Evolutionary conservation across 257 asterid genomes (phyloP).

Genomic region (Catharanthus roseus): DNA sequence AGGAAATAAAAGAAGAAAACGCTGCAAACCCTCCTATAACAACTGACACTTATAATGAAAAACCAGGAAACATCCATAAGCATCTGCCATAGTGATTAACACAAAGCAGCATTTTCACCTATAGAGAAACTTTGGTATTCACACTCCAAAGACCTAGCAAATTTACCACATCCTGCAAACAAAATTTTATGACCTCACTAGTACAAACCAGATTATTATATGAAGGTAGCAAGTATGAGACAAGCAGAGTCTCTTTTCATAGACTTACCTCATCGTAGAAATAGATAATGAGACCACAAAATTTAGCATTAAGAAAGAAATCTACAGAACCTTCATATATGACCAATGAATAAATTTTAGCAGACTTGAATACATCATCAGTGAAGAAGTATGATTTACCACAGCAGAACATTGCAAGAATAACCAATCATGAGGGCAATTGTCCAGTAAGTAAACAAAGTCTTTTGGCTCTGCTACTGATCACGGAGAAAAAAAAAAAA

Average conservation of each 20-base stretch:
- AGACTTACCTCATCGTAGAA: background rate
- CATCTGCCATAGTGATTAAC: constrained; percentile 4
- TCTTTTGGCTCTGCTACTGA: constrained; percentile 75
- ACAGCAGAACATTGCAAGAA: constrained; percentile 79
- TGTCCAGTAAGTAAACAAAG: constrained; percentile 61
- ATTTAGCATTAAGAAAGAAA: background rate
- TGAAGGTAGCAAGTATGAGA: background rate
- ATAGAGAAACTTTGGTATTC: background rate
- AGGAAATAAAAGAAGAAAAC: no score
- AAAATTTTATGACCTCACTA: background rate
- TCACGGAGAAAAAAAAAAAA: constrained; percentile 1
- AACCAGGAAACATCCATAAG: background rate
- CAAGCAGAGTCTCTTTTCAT: background rate
- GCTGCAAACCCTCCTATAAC: background rate
- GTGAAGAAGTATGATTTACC: constrained; percentile 34
- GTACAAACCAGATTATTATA: background rate
- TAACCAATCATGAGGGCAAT: constrained; percentile 95
- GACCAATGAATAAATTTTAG: background rate
- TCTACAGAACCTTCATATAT: background rate
- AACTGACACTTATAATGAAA: background rate
- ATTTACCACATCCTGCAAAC: background rate
- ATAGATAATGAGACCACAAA: background rate
- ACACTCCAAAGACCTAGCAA: background rate
- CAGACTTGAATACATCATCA: background rate
- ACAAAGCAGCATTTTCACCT: background rate